phyloP scores from a whole-genome alignment of 495 filamentous ascomycete genomes.

The Parathielavia hyrcaniae region DNA sequence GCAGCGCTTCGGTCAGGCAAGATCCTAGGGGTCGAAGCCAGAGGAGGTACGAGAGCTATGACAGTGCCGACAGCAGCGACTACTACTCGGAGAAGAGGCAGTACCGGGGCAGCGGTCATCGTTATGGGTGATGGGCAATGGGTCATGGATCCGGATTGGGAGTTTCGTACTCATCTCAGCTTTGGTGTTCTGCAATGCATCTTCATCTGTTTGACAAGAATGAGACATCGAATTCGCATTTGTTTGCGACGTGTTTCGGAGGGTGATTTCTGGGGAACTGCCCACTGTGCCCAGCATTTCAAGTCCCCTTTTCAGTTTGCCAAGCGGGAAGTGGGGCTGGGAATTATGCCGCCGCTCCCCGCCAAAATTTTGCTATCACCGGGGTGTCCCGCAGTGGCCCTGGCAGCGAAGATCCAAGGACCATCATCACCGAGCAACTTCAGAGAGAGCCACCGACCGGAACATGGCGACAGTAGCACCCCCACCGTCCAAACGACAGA shows the following conservation, averaged over 20 bases:
- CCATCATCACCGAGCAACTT: neutral
- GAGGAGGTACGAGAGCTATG: constrained; percentile 15
- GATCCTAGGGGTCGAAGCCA: constrained; percentile 5
- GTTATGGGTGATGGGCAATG: constrained; percentile 3
- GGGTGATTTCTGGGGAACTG: no score
- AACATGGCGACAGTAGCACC: constrained; percentile 83
- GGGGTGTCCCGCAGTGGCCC: neutral
- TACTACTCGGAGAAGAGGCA: constrained; percentile 20
- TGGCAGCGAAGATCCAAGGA: neutral
- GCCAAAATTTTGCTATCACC: constrained; percentile 27
- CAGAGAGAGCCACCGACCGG: neutral
- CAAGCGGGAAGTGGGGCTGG: constrained; percentile 5
- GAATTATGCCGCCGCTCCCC: constrained; percentile 27
- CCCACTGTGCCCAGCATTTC: no score
- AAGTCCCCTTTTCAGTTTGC: no score
- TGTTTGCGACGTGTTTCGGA: no score
- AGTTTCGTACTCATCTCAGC: no score
- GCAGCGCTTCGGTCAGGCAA: constrained; percentile 12
- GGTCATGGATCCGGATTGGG: neutral
- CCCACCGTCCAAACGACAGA: constrained; percentile 86
- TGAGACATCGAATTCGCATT: no score
- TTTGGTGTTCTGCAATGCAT: no score
- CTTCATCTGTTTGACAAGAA: no score
- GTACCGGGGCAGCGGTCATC: constrained; percentile 10
- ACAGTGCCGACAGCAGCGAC: constrained; percentile 14